A percentile compares a stretch with the other conserved stretches of the same genome.
These are phyloP conservation scores for Kalmanozyma brasiliensis DNA, from an alignment of 1,284 basidiomycete species.

Conservation along the genomic window DNA sequence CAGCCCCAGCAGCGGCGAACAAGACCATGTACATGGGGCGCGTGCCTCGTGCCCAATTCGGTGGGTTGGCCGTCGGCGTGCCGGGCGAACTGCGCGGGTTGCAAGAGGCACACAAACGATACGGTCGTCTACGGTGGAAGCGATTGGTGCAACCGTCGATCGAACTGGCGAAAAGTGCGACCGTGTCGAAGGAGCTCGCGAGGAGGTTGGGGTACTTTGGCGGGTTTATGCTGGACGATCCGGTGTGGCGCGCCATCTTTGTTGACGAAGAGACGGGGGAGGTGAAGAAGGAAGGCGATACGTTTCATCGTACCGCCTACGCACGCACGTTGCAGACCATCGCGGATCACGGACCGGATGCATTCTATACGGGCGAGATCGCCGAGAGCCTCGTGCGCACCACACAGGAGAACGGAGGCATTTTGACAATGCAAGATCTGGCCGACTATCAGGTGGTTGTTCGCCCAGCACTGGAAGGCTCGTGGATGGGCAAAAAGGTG, in stretches of 20 bases:
- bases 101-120: constrained; percentile 60
- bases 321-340: constrained; percentile 56
- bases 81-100: constrained; percentile 68
- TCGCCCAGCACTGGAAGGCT: constrained; percentile 79
- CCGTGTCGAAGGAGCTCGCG: constrained; percentile 54
- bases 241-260: constrained; percentile 60
- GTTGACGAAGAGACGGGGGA: constrained; percentile 69
- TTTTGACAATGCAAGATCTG: constrained; percentile 79
- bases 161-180: constrained; percentile 56
- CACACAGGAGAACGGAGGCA: constrained; percentile 76
- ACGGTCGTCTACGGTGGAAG: constrained; percentile 64
- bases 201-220: constrained; percentile 64
- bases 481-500: constrained; percentile 81
- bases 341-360: constrained; percentile 52
- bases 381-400: constrained; percentile 79
- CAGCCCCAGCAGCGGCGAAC: constrained; percentile 68
- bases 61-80: constrained; percentile 65
- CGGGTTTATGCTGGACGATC: constrained; percentile 65
- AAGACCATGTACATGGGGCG: constrained; percentile 67
- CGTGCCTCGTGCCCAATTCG: constrained; percentile 47
- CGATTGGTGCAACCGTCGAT: constrained; percentile 63
- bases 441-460: constrained; percentile 76
- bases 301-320: constrained; percentile 49
- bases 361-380: constrained; percentile 75
- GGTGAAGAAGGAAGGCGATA: constrained; percentile 70